A percentile compares a stretch with the other conserved stretches of the same genome.
Conservation (phyloP, 2,329 filamentous ascomycete species). For the Aspergillus jensenii region DNA sequence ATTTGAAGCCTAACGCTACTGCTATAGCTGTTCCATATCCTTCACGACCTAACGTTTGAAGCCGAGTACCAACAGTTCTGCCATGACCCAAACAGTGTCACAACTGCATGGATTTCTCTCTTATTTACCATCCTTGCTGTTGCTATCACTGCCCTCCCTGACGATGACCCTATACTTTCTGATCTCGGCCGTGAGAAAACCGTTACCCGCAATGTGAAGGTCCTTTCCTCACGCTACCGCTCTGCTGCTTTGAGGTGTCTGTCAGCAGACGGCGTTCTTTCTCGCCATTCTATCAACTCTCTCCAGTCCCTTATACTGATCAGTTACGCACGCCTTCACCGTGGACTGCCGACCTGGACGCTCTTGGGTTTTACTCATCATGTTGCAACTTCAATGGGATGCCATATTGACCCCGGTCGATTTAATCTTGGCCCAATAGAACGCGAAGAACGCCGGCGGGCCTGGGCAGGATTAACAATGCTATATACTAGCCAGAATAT, state of each 20-base stretch:
- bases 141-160: slow-evolving; percentile 38
- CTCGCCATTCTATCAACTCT: slow-evolving; percentile 40
- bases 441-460: slow-evolving; percentile 40
- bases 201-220: slow-evolving; percentile 37
- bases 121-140: slow-evolving; percentile 41
- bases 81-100: slow-evolving; percentile 34
- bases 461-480: slow-evolving; percentile 43
- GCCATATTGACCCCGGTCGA: slow-evolving; percentile 41
- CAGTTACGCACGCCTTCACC: slow-evolving; percentile 40
- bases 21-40: slow-evolving; percentile 39
- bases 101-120: slow-evolving; percentile 40
- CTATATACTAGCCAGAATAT: slow-evolving; percentile 42
- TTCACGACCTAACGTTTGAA: slow-evolving; percentile 43
- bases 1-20: background rate
- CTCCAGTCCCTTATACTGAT: slow-evolving; percentile 41
- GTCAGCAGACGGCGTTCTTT: slow-evolving; percentile 40
- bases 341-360: slow-evolving; percentile 39
- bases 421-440: slow-evolving; percentile 37
- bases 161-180: slow-evolving; percentile 35
- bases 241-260: slow-evolving; percentile 39
- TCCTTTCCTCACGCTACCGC: slow-evolving; percentile 38
- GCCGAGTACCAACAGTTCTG: slow-evolving; percentile 40
- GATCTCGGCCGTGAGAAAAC: slow-evolving; percentile 39
- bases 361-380: slow-evolving; percentile 41
- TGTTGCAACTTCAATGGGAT: slow-evolving; percentile 43